Evolutionary conservation across 129 eudicot genomes (phyloP).

Genomic region (Heracleum sosnowskyi): DNA sequence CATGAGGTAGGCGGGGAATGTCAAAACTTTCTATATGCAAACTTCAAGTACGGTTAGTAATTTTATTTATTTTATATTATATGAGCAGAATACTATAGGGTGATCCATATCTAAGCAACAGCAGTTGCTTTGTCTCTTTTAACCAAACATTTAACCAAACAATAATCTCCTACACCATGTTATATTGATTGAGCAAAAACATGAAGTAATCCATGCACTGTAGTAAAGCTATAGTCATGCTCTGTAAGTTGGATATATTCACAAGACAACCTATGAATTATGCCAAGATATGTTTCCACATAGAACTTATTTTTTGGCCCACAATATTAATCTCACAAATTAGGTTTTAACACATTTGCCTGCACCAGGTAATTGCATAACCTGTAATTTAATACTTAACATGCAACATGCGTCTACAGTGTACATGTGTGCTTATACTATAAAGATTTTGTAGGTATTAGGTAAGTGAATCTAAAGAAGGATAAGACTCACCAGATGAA

Average conservation of each 20-base stretch:
- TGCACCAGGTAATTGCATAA: neutral
- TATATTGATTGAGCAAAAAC: neutral
- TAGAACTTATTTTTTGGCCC: neutral
- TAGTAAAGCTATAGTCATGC: neutral
- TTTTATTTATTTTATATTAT: neutral
- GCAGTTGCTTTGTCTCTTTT: neutral
- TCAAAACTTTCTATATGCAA: neutral
- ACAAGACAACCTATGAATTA: neutral
- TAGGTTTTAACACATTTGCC: neutral
- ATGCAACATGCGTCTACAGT: neutral
- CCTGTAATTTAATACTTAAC: neutral
- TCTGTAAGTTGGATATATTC: neutral
- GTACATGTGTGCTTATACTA: neutral
- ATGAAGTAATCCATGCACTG: neutral
- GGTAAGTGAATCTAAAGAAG: neutral
- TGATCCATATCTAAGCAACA: neutral
- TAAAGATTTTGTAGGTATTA: neutral
- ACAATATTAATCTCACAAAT: neutral
- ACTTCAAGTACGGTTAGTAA: neutral
- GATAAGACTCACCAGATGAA: slow-evolving; percentile 67
- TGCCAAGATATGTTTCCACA: neutral
- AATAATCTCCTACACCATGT: neutral
- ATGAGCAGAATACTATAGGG: neutral
- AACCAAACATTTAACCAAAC: too few species aligned
- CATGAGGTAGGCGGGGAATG: neutral